Evolutionary conservation across 371 early-diverging fungal genomes (phyloP).

Genomic region (Choanephora cucurbitarum): DNA sequence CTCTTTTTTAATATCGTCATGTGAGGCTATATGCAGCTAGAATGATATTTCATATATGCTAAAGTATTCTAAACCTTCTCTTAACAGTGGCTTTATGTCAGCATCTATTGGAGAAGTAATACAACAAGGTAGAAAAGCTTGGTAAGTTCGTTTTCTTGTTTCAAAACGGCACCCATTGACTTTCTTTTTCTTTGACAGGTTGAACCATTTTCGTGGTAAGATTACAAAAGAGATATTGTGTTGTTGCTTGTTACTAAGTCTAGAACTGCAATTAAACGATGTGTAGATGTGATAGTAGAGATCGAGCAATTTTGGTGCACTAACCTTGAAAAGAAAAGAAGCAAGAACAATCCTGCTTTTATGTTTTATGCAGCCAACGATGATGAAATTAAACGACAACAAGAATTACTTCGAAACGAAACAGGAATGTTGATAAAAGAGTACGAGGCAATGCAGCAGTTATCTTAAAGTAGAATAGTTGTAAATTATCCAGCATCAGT

Average conservation of each 20-base stretch:
- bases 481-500: too few species aligned
- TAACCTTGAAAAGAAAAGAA: neutral
- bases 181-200: slow-evolving; percentile 3
- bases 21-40: too few species aligned
- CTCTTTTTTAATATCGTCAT: slow-evolving; percentile 23
- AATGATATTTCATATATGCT: too few species aligned
- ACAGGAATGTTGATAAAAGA: too few species aligned
- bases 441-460: too few species aligned
- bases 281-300: slow-evolving; percentile 18
- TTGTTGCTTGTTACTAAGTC: too few species aligned
- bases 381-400: slow-evolving; percentile 1
- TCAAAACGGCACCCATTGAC: too few species aligned
- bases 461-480: too few species aligned
- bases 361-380: slow-evolving; percentile 13
- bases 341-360: slow-evolving; percentile 17
- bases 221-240: too few species aligned
- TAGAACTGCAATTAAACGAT: neutral
- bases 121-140: slow-evolving; percentile 12
- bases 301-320: slow-evolving; percentile 19
- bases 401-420: too few species aligned
- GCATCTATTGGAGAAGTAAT: slow-evolving; percentile 13
- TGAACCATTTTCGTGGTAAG: slow-evolving; percentile 14
- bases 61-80: too few species aligned
- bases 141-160: too few species aligned
- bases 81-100: slow-evolving; percentile 23